Conservation (phyloP, 331 rosid species). For the Telfairia occidentalis region DNA sequence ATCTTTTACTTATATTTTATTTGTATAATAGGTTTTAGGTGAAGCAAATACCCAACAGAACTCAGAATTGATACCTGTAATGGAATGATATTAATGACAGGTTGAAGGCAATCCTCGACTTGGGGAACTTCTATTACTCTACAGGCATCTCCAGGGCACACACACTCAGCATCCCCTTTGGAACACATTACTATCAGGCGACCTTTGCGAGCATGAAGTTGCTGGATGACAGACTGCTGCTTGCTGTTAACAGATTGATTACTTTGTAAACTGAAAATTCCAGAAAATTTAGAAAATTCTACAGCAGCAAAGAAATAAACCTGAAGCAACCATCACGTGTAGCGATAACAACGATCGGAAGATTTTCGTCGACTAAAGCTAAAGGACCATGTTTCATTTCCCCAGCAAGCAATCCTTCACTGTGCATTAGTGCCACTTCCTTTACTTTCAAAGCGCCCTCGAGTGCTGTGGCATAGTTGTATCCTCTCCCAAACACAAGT, state of each 20-base stretch:
- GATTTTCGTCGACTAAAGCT: constrained; percentile 97
- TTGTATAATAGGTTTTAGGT: background rate
- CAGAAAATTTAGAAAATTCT: constrained; percentile 5
- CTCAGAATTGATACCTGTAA: constrained; percentile 45
- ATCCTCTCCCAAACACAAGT: constrained; percentile 96
- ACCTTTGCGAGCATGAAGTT: constrained; percentile 96
- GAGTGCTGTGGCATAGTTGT: constrained; percentile 86
- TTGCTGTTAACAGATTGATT: constrained; percentile 51
- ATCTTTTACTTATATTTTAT: background rate
- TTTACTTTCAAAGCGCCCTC: constrained; percentile 99
- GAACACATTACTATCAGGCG: constrained; percentile 90
- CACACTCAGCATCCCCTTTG: constrained; percentile 69
- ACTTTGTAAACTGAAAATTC: constrained; percentile 21
- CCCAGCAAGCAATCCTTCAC: constrained; percentile 99
- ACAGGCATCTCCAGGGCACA: constrained; percentile 50
- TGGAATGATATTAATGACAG: constrained; percentile 86
- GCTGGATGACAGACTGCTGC: constrained; percentile 98
- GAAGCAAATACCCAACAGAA: background rate
- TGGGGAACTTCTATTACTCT: constrained; percentile 83
- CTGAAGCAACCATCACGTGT: constrained; percentile 95
- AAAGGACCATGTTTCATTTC: constrained; percentile 99
- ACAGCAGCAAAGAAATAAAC: constrained; percentile 29
- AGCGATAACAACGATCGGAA: constrained; percentile 79
- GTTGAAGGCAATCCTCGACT: constrained; percentile 96
- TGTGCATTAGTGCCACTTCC: constrained; percentile 97